A percentile compares a stretch with the other conserved stretches of the same genome.
phyloP scores from a whole-genome alignment of 2,329 filamentous ascomycete species.

The Colletotrichum falcatum region DNA sequence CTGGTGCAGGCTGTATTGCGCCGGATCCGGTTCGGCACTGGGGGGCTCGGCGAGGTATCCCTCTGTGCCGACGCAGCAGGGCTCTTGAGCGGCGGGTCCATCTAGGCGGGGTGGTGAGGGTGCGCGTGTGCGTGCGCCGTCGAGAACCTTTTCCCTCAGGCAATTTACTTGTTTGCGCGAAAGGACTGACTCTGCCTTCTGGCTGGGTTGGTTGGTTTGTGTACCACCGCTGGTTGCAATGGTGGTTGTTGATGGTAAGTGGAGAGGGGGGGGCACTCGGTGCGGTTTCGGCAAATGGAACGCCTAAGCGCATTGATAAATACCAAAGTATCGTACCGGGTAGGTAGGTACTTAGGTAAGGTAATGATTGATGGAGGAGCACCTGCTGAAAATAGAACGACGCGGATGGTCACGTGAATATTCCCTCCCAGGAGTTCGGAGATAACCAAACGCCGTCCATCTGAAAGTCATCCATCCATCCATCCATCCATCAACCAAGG shows the following conservation, averaged over 20 bases:
- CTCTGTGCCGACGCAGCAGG: slow-evolving; percentile 31
- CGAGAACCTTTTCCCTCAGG: not conserved
- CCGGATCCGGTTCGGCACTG: slow-evolving; percentile 45
- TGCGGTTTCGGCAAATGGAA: slow-evolving; percentile 37
- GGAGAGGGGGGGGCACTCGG: slow-evolving; percentile 25
- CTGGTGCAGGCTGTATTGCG: slow-evolving; percentile 49
- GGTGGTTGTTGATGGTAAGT: slow-evolving; percentile 27
- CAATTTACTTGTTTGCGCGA: slow-evolving; percentile 7
- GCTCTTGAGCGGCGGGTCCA: slow-evolving; percentile 40
- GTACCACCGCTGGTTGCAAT: slow-evolving; percentile 6
- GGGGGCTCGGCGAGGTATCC: slow-evolving; percentile 32
- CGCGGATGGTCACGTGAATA: slow-evolving; percentile 25
- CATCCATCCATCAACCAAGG: not conserved
- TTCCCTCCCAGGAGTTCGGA: not conserved
- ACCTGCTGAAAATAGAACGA: not conserved
- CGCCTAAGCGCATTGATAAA: slow-evolving; percentile 16
- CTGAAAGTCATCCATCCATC: no score
- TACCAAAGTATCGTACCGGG: no score
- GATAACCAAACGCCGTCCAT: not conserved
- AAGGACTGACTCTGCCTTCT: slow-evolving; percentile 19
- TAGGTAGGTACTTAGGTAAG: no score
- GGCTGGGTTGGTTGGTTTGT: not conserved
- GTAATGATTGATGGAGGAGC: not conserved
- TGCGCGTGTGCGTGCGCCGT: slow-evolving; percentile 20
- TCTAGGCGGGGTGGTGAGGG: not conserved